A percentile compares a stretch with the other conserved stretches of the same genome.
These are phyloP conservation scores for Nicotiana rustica DNA, from an alignment of 305 asterid genomes.

Conservation along the genomic window DNA sequence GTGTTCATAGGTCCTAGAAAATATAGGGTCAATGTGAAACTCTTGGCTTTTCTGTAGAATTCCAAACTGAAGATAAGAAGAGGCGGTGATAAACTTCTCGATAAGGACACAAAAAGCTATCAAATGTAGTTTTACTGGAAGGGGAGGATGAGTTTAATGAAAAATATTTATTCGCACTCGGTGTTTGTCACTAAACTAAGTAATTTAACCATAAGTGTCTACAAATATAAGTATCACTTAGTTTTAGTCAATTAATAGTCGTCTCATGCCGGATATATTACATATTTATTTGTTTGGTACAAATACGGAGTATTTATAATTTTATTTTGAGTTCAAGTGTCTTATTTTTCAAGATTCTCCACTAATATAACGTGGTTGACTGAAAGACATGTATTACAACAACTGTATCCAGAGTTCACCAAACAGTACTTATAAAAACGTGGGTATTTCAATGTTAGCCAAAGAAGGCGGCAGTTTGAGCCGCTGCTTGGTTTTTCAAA, in stretches of 20 bases:
- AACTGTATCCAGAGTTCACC: neutral
- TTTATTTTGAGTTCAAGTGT: too few species aligned
- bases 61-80: neutral
- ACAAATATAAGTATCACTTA: too few species aligned
- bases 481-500: neutral
- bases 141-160: too few species aligned
- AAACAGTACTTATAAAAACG: neutral
- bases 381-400: neutral
- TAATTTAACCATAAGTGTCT: too few species aligned
- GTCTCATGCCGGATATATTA: too few species aligned
- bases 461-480: conserved; percentile 3
- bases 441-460: neutral
- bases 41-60: neutral
- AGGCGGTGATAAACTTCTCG: neutral
- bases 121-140: neutral
- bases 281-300: too few species aligned
- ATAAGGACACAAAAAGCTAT: neutral
- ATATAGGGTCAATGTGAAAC: conserved; percentile 5
- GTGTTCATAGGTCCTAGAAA: conserved; percentile 6
- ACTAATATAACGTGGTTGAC: conserved; percentile 34
- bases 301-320: too few species aligned
- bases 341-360: neutral
- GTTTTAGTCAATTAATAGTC: too few species aligned
- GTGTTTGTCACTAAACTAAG: neutral
- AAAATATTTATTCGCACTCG: neutral